Evolutionary conservation across 352 stramenopile genomes (phyloP).

Genomic region (Phytophthora sojae): DNA sequence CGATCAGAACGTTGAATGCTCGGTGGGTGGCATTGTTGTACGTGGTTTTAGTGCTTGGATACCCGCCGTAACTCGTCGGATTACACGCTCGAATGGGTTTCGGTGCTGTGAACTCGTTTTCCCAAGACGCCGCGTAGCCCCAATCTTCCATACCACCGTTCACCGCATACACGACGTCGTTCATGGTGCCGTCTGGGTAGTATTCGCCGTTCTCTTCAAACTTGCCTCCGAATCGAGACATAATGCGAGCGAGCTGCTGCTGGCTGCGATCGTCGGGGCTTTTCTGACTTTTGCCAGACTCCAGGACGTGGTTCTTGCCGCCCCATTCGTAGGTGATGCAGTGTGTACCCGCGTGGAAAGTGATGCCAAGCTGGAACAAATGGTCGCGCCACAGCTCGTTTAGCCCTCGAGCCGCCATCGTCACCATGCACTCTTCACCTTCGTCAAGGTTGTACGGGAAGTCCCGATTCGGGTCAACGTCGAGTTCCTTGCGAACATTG

Average conservation of each 20-base stretch:
- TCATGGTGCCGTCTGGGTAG: constrained; percentile 89
- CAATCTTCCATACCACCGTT: constrained; percentile 97
- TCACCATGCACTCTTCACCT: constrained; percentile 89
- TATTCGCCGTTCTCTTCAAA: constrained; percentile 66
- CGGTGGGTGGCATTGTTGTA: constrained; percentile 93
- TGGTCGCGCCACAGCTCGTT: constrained; percentile 97
- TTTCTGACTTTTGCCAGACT: constrained; percentile 46
- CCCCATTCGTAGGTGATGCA: constrained; percentile 98
- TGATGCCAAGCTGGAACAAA: constrained; percentile 96
- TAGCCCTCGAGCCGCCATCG: constrained; percentile 92
- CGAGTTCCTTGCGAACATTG: constrained; percentile 78
- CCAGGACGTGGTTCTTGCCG: constrained; percentile 80
- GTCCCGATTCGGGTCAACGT: constrained; percentile 96
- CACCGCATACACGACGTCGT: constrained; percentile 96
- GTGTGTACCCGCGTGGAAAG: constrained; percentile 97
- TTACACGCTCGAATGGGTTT: constrained; percentile 77
- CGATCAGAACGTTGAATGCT: constrained; percentile 95
- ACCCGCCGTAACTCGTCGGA: constrained; percentile 88
- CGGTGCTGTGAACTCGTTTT: constrained; percentile 57
- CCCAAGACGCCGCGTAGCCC: constrained; percentile 91
- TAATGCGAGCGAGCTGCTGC: constrained; percentile 54
- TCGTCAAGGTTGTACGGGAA: constrained; percentile 93
- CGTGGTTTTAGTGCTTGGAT: constrained; percentile 79
- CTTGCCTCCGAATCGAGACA: constrained; percentile 74
- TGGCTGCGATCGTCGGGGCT: constrained; percentile 68